Evolutionary conservation across 2,329 filamentous ascomycete species (phyloP).

Genomic region (Colletotrichum siamense): DNA sequence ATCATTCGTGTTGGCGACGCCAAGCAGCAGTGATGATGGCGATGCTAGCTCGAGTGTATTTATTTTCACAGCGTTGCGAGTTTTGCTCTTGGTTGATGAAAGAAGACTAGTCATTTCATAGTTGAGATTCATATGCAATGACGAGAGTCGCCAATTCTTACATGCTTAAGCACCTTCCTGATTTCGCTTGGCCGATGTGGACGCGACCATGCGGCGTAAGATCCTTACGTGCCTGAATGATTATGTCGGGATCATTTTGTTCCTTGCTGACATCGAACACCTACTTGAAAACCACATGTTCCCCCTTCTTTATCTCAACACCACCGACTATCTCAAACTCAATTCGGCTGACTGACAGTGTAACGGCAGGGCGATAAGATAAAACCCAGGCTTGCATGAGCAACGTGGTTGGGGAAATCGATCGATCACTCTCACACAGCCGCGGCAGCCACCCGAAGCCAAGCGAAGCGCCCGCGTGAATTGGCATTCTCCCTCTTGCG

Average conservation of each 20-base stretch:
- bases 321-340: neutral
- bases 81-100: neutral
- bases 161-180: neutral
- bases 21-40: neutral
- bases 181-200: neutral
- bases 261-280: neutral
- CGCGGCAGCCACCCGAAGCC: neutral
- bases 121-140: neutral
- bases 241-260: neutral
- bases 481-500: neutral
- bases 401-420: neutral
- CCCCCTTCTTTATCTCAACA: neutral
- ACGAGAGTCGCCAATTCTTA: neutral
- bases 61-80: neutral
- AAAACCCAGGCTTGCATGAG: neutral
- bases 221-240: neutral
- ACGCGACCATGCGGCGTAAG: neutral
- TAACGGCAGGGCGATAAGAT: neutral
- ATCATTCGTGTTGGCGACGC: slow-evolving; percentile 32
- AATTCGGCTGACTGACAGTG: neutral
- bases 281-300: neutral
- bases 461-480: neutral
- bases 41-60: neutral
- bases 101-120: neutral
- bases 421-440: neutral